Conservation (phyloP, 2,329 filamentous ascomycete species). For the Onygenales sp. region DNA sequence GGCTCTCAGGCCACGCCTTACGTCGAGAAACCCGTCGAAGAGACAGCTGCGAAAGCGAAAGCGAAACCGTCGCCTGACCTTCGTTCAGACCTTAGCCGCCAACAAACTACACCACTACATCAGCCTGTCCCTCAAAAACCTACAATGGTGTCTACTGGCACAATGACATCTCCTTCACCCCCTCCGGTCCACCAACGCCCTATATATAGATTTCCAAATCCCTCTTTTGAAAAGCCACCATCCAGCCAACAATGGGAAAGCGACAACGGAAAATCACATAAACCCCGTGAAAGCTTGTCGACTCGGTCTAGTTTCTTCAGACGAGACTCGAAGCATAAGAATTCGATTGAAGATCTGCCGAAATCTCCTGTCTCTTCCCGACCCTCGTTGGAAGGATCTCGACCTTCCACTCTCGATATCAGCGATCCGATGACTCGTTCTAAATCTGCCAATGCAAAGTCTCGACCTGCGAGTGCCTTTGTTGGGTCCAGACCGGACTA, state of each 20-base stretch:
- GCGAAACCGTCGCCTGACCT: constrained; percentile 17
- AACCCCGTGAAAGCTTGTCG: constrained; percentile 5
- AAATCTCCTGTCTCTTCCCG: constrained; percentile 50
- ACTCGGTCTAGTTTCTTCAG: constrained; percentile 1
- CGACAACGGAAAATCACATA: constrained; percentile 4
- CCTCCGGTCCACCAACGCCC: constrained; percentile 26
- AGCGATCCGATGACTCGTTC: constrained; percentile 49
- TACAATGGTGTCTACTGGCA: constrained; percentile 60
- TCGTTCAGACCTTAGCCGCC: constrained; percentile 18
- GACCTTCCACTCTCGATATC: constrained; percentile 51
- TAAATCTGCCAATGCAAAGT: constrained; percentile 55
- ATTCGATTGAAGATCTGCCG: constrained; percentile 38
- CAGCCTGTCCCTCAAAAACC: constrained; percentile 40
- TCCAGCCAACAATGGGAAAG: constrained; percentile 39
- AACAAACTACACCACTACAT: constrained; percentile 26
- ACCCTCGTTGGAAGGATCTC: constrained; percentile 61
- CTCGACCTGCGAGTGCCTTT: constrained; percentile 72
- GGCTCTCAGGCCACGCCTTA: constrained; percentile 13
- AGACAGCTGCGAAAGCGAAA: constrained; percentile 13
- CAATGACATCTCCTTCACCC: constrained; percentile 58
- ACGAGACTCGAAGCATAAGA: constrained; percentile 37
- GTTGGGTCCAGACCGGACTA: constrained; percentile 76
- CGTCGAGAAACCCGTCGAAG: constrained; percentile 11
- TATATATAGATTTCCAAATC: constrained; percentile 46
- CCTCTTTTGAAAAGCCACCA: constrained; percentile 35